Percentiles rank a stretch among this genome's conserved stretches.
Conservation (phyloP, 768 basidiomycete genomes). For the Naganishia vishniacii region DNA sequence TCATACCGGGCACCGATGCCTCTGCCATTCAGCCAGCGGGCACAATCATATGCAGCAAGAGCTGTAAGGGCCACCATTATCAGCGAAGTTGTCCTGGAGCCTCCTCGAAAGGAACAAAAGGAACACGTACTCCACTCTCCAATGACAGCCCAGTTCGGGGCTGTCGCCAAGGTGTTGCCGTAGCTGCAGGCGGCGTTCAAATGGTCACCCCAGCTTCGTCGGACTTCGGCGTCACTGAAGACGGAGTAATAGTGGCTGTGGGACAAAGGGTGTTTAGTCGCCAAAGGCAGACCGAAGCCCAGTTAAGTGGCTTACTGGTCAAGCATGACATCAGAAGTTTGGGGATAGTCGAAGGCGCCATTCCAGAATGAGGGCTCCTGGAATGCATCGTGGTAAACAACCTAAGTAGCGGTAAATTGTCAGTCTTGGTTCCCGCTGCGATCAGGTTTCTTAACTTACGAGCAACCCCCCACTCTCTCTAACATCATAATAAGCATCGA, state of each 20-base stretch:
- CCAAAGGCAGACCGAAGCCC: neutral
- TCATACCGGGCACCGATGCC: slow-evolving; percentile 48
- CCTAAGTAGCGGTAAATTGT: neutral
- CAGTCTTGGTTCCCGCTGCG: no score
- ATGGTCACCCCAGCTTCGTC: slow-evolving; percentile 37
- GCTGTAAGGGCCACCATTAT: neutral
- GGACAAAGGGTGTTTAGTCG: neutral
- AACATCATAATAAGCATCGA: slow-evolving; percentile 46
- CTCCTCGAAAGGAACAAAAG: no score
- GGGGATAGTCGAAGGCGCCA: slow-evolving; percentile 32
- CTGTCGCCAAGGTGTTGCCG: slow-evolving; percentile 19
- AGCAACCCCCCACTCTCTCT: slow-evolving; percentile 32
- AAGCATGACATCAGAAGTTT: slow-evolving; percentile 41
- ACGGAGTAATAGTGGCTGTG: slow-evolving; percentile 38
- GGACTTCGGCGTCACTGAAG: slow-evolving; percentile 38
- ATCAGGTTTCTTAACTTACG: no score
- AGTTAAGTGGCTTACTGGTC: slow-evolving; percentile 32
- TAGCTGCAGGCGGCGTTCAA: slow-evolving; percentile 30
- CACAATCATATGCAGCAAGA: slow-evolving; percentile 47
- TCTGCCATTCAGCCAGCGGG: slow-evolving; percentile 42
- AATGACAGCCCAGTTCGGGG: slow-evolving; percentile 46
- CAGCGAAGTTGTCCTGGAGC: neutral
- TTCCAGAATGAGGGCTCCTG: slow-evolving; percentile 30
- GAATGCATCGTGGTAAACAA: slow-evolving; percentile 46
- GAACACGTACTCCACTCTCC: slow-evolving; percentile 48